A percentile compares a stretch with the other conserved stretches of the same genome.
phyloP scores from a whole-genome alignment of 306 rosid genomes.

The Inga oerstediana region DNA sequence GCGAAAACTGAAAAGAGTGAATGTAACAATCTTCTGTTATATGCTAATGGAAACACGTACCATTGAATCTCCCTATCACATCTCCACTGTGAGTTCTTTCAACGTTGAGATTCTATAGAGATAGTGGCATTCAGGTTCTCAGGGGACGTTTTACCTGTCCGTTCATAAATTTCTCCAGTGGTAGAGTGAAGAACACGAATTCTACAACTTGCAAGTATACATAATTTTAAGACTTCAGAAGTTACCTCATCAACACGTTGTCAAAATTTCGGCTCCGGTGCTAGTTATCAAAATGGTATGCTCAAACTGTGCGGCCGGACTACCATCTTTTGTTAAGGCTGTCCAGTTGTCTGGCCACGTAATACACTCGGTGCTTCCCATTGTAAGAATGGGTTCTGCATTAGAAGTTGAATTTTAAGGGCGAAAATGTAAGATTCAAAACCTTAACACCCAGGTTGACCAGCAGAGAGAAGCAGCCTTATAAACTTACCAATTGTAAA shows the following conservation, averaged over 20 bases:
- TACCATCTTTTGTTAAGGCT: slow-evolving; percentile 69
- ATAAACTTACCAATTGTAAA: slow-evolving; percentile 87
- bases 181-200: background rate
- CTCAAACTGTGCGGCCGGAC: slow-evolving; percentile 92
- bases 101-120: background rate
- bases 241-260: slow-evolving; percentile 49
- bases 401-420: slow-evolving; percentile 11
- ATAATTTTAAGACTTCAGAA: background rate
- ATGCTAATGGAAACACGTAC: background rate
- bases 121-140: background rate
- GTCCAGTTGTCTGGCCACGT: slow-evolving; percentile 99
- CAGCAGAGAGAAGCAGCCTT: background rate
- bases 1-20: background rate
- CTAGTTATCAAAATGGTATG: slow-evolving; percentile 88
- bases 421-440: slow-evolving; percentile 21
- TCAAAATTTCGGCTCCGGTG: slow-evolving; percentile 88
- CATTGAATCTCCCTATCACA: background rate
- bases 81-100: background rate
- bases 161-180: background rate
- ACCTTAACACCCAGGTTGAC: slow-evolving; percentile 9
- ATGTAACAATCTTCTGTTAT: background rate
- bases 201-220: background rate
- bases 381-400: slow-evolving; percentile 92
- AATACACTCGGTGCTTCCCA: slow-evolving; percentile 78
- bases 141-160: background rate